Conservation (phyloP, 2,329 filamentous ascomycete genomes). For the Allantophomopsis lycopodina region DNA sequence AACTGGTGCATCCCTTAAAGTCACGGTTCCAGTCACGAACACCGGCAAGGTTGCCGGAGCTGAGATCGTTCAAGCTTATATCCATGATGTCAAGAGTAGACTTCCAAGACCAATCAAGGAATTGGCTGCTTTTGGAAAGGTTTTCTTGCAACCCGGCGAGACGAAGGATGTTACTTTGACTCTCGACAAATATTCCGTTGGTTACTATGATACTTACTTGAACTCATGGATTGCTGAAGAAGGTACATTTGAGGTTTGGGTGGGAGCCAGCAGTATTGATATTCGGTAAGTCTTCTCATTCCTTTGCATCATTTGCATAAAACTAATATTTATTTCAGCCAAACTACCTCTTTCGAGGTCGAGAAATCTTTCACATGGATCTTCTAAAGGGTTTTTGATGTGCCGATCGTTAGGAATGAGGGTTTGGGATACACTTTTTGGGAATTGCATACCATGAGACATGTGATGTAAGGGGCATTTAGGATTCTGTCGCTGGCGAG, state of each 20-base stretch:
- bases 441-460: too few relatives aligned
- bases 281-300: conserved; percentile 35
- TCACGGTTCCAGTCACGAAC: conserved; percentile 39
- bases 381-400: conserved; percentile 24
- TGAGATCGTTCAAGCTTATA: conserved; percentile 38
- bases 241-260: conserved; percentile 43
- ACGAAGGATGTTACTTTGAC: conserved; percentile 23
- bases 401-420: too few relatives aligned
- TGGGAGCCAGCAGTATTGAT: conserved; percentile 49
- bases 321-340: conserved; percentile 21
- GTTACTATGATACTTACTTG: conserved; percentile 48
- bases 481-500: too few relatives aligned
- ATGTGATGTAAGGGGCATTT: too few relatives aligned
- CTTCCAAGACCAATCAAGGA: conserved; percentile 54
- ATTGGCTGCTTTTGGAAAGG: conserved; percentile 51
- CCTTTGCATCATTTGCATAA: conserved; percentile 1
- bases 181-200: conserved; percentile 31
- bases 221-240: conserved; percentile 52
- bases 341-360: conserved; percentile 38
- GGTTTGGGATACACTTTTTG: too few relatives aligned
- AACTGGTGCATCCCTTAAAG: conserved; percentile 18
- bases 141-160: conserved; percentile 38
- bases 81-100: conserved; percentile 36
- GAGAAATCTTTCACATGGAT: conserved; percentile 53
- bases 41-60: conserved; percentile 32